Conservation (phyloP, 371 early-diverging fungal genomes). For the Mortierella sp. region DNA sequence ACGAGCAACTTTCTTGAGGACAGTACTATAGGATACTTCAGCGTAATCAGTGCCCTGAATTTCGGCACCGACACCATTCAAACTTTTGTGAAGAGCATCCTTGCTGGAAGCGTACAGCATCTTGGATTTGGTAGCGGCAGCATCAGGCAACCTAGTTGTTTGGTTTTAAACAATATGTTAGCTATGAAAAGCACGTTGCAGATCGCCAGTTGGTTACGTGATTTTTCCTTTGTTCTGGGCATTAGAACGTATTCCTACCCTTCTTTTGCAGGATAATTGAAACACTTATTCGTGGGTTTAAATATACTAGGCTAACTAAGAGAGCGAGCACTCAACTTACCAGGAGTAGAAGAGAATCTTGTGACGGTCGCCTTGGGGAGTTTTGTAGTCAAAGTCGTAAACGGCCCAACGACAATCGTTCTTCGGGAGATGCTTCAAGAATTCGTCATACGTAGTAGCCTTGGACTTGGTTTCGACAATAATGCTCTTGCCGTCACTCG, state of each 20-base stretch:
- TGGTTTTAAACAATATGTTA: background rate
- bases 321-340: conserved; percentile 49
- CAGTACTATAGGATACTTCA: conserved; percentile 80
- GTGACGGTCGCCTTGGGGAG: conserved; percentile 67
- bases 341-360: conserved; percentile 79
- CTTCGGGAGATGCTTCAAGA: conserved; percentile 66
- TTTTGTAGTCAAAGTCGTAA: conserved; percentile 74
- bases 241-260: too few species aligned
- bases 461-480: conserved; percentile 66
- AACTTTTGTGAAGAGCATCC: conserved; percentile 80
- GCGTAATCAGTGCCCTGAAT: conserved; percentile 87
- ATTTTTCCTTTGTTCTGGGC: background rate
- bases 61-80: conserved; percentile 83
- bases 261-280: background rate
- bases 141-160: conserved; percentile 77
- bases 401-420: conserved; percentile 78
- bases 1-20: conserved; percentile 80
- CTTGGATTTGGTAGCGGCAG: conserved; percentile 85
- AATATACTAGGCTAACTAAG: background rate
- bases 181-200: too few species aligned
- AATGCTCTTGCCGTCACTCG: conserved; percentile 63
- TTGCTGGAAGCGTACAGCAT: conserved; percentile 95
- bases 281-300: background rate
- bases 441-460: conserved; percentile 64
- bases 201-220: too few species aligned